Conservation (phyloP, 2,329 filamentous ascomycete genomes). For the Fusarium sulawesiense region DNA sequence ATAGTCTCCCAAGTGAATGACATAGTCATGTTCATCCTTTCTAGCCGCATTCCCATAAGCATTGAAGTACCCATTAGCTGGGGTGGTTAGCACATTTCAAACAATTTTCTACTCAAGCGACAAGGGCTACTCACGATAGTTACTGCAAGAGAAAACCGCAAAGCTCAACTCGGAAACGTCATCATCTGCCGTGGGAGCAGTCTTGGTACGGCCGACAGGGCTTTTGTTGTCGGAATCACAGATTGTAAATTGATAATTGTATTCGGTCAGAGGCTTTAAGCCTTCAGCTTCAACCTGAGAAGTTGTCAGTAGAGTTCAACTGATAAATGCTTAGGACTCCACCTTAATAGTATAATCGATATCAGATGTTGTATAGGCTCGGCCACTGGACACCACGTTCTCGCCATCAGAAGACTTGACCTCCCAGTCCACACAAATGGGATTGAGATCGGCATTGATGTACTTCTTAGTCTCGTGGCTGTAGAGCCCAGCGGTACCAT, state of each 20-base stretch:
- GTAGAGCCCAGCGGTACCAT: conserved; percentile 58
- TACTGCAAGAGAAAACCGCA: conserved; percentile 78
- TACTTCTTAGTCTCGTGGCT: conserved; percentile 60
- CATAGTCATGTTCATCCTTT: conserved; percentile 70
- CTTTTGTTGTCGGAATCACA: conserved; percentile 72
- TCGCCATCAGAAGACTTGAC: conserved; percentile 57
- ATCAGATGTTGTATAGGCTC: conserved; percentile 76
- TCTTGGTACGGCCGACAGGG: conserved; percentile 76
- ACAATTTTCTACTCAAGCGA: rapidly evolving
- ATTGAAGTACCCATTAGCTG: conserved; percentile 65
- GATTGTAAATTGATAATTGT: conserved; percentile 77
- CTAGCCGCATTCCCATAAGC: conserved; percentile 68
- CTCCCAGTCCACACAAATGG: conserved; percentile 75
- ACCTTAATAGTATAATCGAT: conserved; percentile 82
- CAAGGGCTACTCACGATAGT: conserved; percentile 59
- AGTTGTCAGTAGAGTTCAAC: neutral
- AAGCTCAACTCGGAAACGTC: conserved; percentile 68
- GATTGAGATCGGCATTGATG: conserved; percentile 54
- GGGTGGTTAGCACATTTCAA: neutral
- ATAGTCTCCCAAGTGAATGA: conserved; percentile 69
- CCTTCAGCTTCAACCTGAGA: conserved; percentile 71
- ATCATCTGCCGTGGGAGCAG: conserved; percentile 68
- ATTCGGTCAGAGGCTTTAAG: conserved; percentile 71
- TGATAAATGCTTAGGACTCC: neutral
- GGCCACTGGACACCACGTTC: conserved; percentile 65